Evolutionary conservation across 495 filamentous ascomycete species (phyloP).

Genomic region (Penicillium coffeae): DNA sequence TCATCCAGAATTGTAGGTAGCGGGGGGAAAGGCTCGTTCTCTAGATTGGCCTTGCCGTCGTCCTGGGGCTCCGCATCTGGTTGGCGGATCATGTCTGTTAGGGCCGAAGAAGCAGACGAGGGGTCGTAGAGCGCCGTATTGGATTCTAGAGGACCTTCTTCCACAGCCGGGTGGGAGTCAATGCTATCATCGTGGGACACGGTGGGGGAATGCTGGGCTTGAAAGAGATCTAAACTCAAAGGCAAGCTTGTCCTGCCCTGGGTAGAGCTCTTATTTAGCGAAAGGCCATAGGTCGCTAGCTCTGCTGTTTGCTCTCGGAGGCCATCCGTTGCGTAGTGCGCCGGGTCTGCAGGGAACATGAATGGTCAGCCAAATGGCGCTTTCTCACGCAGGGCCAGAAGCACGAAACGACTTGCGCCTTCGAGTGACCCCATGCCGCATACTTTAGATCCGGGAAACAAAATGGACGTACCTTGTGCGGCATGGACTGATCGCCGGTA

Average conservation of each 20-base stretch:
- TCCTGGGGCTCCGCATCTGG: conserved; percentile 40
- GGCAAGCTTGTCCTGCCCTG: conserved; percentile 32
- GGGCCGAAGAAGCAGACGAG: conserved; percentile 44
- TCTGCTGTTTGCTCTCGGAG: conserved; percentile 91
- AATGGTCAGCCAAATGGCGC: conserved; percentile 24
- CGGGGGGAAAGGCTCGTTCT: conserved; percentile 15
- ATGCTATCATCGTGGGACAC: conserved; percentile 15
- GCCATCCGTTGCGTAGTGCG: conserved; percentile 66
- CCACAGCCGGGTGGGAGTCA: conserved; percentile 6
- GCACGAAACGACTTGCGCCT: not conserved
- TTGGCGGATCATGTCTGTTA: conserved; percentile 60
- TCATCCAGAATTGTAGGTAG: conserved; percentile 18
- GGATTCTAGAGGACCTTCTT: conserved; percentile 11
- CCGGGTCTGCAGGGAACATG: conserved; percentile 53
- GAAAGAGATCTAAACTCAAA: conserved; percentile 36
- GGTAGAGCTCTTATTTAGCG: conserved; percentile 37
- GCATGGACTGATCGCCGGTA: conserved; percentile 70
- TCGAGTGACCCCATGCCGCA: no score
- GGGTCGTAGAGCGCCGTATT: conserved; percentile 6
- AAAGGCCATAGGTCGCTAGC: conserved; percentile 81
- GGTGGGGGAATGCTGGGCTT: conserved; percentile 7
- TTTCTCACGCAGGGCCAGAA: not conserved
- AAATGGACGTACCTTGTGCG: conserved; percentile 58
- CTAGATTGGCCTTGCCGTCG: conserved; percentile 11
- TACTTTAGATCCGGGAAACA: no score